Base-by-base conservation (phyloP, 2,329 filamentous ascomycete species). In the Cladobotryum protrusum region DNA sequence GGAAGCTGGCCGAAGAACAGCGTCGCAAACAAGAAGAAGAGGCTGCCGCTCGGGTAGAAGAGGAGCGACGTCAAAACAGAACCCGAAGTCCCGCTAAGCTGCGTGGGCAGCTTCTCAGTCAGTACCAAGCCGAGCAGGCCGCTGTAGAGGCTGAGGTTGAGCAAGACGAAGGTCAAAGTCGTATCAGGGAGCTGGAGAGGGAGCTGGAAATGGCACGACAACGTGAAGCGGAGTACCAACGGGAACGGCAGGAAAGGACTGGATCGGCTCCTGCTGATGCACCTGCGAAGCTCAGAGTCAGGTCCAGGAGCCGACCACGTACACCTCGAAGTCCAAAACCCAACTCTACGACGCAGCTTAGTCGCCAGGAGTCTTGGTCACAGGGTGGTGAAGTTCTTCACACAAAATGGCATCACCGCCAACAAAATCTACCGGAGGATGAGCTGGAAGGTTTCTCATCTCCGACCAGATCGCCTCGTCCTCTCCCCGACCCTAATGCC, bases 101-200 rank as follows among this genome's bases (percentile, higher is more conserved):
- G 18, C 85, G 84, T 53, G 90, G 90, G 2, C 90, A 96, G 63
- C 91, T 85, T 59, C 77, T 95, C 45, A 92, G 87, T 62, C 87
- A 96, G 63, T 95, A 96, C 64, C 86, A 89, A 64, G 82, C 85
- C 17, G 84, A 89, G 57, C 82, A 63, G 66, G 74, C 54, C 60
- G 52, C 62, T 62, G 61, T 51, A 50, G 57, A 20, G 57, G 60
- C 34, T 55, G 62, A 17, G 67, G 63, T 20, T 67, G 65, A 62
- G 43, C 45, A 67, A 19, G 58, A 65, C 15, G 72, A 74, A 48
- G 77, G 92, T 65, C 81, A 75, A 54, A 79, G 76, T 55, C 82
- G 90, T 37, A 84, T 96, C 54, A 80, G 80, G 59, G 85, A 96
- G 63, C 76, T 97, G 5, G 92, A 97, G 69, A 76, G 80, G 70